A percentile compares a stretch with the other conserved stretches of the same genome.
Evolutionary conservation across 2,329 filamentous ascomycete genomes (phyloP).

Genomic region (Penicillium sp.): DNA sequence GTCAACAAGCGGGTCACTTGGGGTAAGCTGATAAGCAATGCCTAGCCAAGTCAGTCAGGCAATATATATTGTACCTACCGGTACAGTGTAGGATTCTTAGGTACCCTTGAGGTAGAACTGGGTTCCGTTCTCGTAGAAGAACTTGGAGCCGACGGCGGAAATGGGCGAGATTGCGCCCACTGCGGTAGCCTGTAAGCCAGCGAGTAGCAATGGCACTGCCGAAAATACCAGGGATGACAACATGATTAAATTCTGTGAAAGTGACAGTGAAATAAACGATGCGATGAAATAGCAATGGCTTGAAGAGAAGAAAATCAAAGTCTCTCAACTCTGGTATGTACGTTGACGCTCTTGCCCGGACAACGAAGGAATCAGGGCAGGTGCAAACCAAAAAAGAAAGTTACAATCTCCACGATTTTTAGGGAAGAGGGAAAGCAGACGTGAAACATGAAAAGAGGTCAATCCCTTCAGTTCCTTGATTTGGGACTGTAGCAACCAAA

Average conservation of each 20-base stretch:
- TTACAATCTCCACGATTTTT: neutral
- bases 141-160: constrained; percentile 70
- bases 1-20: constrained; percentile 73
- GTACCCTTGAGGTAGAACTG: constrained; percentile 83
- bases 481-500: constrained; percentile 5
- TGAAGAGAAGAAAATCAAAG: neutral
- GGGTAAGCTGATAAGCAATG: constrained; percentile 67
- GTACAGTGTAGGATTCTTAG: neutral
- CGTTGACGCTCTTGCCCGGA: neutral
- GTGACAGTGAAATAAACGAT: neutral
- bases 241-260: constrained; percentile 18
- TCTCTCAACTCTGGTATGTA: neutral
- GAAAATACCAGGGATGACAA: constrained; percentile 19
- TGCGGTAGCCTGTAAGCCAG: constrained; percentile 27
- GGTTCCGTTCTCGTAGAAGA: constrained; percentile 75
- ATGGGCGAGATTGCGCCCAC: constrained; percentile 53
- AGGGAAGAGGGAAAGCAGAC: neutral
- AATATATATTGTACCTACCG: neutral
- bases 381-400: neutral
- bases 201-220: constrained; percentile 25
- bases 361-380: neutral
- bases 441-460: neutral
- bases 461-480: constrained; percentile 10
- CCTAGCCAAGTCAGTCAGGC: constrained; percentile 48
- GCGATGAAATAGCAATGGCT: neutral